Base-by-base conservation (phyloP, 164 flowering plant species). In the Tinospora cordifolia region DNA sequence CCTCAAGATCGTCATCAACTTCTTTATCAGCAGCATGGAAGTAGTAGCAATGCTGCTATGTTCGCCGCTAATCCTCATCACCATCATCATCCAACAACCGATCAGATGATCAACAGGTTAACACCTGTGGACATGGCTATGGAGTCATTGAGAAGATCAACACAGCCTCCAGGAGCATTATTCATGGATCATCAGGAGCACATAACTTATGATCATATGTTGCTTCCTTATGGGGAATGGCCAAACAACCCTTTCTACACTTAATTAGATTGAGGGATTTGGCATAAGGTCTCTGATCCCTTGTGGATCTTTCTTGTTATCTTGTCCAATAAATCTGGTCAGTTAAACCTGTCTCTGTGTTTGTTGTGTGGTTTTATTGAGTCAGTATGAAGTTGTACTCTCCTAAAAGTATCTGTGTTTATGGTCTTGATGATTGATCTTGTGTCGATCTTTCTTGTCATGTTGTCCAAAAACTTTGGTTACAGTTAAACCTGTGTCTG, bases 141-240 rank as follows among this genome's bases (percentile, higher is more conserved):
- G 60, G 60, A 54, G 3, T 19, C 60, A 9, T 24, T 54, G 25
- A 54, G n/a, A 7, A 54, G 60, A 21, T 41, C 46, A 41, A 30
- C 36, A 30, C 36, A 30, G 36, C 36, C 36, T 30, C 3, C 60
- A 54, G 60, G 36, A 30, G 21, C 60, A 17, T 54, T 24, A 25
- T 54, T 54, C 22, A 54, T 54, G 60, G 60, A 54, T 54, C 58
- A 22, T 51, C 60, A 54, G 21, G 25, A 54, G 10, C 60, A 54
- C 60, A 54, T 54, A 21, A n/a, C 2, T 22, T 54, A 54, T 54
- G 60, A 54, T 8, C 60, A 54, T 54, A 19, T n/a, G 24, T 3
- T 21, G 47, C 47, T 54, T 24, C 60, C 60, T 54, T 54, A 54
- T 54, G 60, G 60, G 24, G 60, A 54, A 5, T 54, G 60, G 60